Evolutionary conservation across 768 basidiomycete genomes (phyloP), one percentile per base, ranked within the genome.

Genomic region (Amanita pseudoporphyria): DNA sequence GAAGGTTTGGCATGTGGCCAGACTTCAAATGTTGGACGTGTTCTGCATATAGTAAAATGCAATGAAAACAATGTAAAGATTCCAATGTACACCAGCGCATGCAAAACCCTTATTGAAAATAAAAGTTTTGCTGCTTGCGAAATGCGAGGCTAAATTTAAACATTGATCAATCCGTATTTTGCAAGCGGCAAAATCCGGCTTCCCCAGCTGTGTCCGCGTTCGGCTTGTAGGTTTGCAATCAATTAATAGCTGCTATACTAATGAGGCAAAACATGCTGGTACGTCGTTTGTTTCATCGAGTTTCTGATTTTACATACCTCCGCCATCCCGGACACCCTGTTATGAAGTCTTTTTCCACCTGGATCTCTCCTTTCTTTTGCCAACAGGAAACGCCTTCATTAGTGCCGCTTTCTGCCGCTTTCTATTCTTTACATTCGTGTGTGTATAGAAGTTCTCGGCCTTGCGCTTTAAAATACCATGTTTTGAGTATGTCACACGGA

Each of bases 361-460:
- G 52, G 69, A 67, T 49, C 67, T 68, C 40, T 67, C 67, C 30
- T 58, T 58, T 54, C 68, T 70, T 60, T 77, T 81, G 36, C 79
- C 80, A 42, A 66, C 67, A 24, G 76, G 71, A 18, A 82, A 60
- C 9, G 77, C 70, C 60, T 77, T 79, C 65, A 85, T 67, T 43
- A 84, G 56, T 19, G 76, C 72, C 18, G 79, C 73, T 58, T 83
- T 85, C 41, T 67, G 66, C 30, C 87, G 79, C 54, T 79, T 88
- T 64, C 85, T 90, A 66, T 90, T 91, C 72, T 92, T 92, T 54
- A 92, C 87, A 54, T 92, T 92, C 4, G 85, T 78, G 35, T 62
- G 74, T 3, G 82, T 78, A 70, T 89, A 96, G 70, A 92, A 97
- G 69, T 98, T 97, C 49, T 76, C 73, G 9, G 88, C 79, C 67